Base-by-base conservation (phyloP, 345 rosid genomes). In the Gossypium stocksii region DNA sequence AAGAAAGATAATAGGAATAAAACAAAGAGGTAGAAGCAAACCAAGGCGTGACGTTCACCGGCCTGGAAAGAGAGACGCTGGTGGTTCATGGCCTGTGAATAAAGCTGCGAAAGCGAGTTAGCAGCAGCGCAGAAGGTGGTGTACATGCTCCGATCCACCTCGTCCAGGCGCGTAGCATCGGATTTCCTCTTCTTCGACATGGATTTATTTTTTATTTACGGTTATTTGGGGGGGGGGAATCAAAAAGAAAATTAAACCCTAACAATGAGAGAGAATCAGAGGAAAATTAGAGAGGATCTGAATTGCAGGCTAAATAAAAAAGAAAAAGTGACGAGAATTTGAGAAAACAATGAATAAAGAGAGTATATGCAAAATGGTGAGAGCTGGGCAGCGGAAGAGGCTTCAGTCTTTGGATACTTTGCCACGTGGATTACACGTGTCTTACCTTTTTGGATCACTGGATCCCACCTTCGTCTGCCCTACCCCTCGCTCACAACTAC, bases 171-270 rank as follows among this genome's bases (percentile, higher is more conserved):
- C 38, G 88, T 81, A 19, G 98, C 89, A 22, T 80, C 90, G 3
- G 98, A 87, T 82, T 92, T 94, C 83, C 98, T 89, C 85, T 89
- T 94, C 90, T 94, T 94, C 79, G 82, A 89, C 98, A 94, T 94
- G 22, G n/a, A 38, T 29, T 22, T 23, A 20, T 7, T 25, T 43
- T 17, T 38, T 4, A n/a, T 4, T 38, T 2, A n/a, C 2, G 2
- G 25, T 25, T 43, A 10, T 43, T 14, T 25, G 13, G 16, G 41
- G 9, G 8, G 3, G 0, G 23, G 0, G 38, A 62, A 3, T 46
- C 3, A 9, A 4, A 23, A 70, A 57, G 29, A 15, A 73, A 60
- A 68, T 54, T 43, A 44, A 77, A 77, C 75, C 78, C 75, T 58
- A 15, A 13, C n/a, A 44, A 41, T 45, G 25, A 64, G 72, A 65